phyloP scores from a whole-genome alignment of 768 basidiomycete genomes.

The Boletus tylopilopsis region DNA sequence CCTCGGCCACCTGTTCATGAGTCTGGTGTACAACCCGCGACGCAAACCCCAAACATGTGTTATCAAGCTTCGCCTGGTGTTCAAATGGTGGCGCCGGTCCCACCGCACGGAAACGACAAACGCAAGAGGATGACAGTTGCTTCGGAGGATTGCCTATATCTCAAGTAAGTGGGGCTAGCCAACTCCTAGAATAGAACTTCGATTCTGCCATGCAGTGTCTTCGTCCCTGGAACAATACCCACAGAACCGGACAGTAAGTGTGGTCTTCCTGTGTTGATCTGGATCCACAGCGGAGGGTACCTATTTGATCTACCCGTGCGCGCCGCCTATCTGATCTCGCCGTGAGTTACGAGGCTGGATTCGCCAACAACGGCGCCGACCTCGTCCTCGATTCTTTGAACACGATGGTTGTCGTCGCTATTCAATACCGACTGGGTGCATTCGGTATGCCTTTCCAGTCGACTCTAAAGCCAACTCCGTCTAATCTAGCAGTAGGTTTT shows the following conservation, averaged over 20 bases:
- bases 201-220: constrained; percentile 4
- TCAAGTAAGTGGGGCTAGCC: constrained; percentile 7
- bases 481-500: constrained; percentile 25
- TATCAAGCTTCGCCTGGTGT: constrained; percentile 13
- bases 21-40: constrained; percentile 26
- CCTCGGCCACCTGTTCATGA: constrained; percentile 22
- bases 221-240: constrained; percentile 6
- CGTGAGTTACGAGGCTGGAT: constrained; percentile 23
- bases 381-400: constrained; percentile 24
- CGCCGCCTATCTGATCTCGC: not conserved
- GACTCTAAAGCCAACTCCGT: not conserved
- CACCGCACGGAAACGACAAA: constrained; percentile 1
- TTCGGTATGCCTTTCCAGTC: constrained; percentile 25
- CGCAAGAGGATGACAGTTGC: constrained; percentile 1
- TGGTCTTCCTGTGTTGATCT: constrained; percentile 32
- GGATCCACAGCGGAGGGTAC: constrained; percentile 37
- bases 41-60: constrained; percentile 24
- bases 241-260: not conserved
- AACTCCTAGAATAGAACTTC: too few species aligned
- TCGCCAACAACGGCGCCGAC: constrained; percentile 20
- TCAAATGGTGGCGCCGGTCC: constrained; percentile 5
- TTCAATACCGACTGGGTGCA: constrained; percentile 35
- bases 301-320: not conserved
- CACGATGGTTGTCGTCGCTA: constrained; percentile 24
- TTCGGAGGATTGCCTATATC: constrained; percentile 33